These are phyloP conservation scores for Mycena albidolilacea DNA, from an alignment of 768 basidiomycete genomes.

Conservation along the genomic window DNA sequence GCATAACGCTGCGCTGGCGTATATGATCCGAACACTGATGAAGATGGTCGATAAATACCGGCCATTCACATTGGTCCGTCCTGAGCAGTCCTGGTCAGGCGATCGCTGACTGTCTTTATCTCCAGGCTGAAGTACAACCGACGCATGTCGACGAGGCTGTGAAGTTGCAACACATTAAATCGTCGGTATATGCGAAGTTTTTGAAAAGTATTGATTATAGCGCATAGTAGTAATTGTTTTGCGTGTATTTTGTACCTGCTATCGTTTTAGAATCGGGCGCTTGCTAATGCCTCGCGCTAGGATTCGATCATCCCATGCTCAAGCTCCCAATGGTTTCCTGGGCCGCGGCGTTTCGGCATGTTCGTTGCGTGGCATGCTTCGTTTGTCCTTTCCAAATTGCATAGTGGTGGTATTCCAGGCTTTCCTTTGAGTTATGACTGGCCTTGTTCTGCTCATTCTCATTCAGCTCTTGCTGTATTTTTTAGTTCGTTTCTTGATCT, in stretches of 20 bases:
- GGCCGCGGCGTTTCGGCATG: too few relatives aligned
- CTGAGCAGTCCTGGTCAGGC: background rate
- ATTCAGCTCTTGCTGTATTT: too few relatives aligned
- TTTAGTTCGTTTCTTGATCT: too few relatives aligned
- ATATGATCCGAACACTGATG: conserved; percentile 80
- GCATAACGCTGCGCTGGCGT: conserved; percentile 78
- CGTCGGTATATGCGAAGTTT: conserved; percentile 76
- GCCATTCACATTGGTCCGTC: conserved; percentile 70
- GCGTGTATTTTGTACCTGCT: conserved; percentile 33
- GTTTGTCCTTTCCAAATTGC: too few relatives aligned
- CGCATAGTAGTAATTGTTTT: conserved; percentile 41
- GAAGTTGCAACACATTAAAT: conserved; percentile 74
- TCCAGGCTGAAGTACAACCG: conserved; percentile 61
- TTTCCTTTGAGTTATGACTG: too few relatives aligned
- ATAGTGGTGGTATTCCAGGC: too few relatives aligned
- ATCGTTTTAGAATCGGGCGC: conserved; percentile 6
- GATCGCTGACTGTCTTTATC: conserved; percentile 15
- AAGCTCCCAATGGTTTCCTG: too few relatives aligned
- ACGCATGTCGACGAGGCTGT: conserved; percentile 69
- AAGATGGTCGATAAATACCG: conserved; percentile 70
- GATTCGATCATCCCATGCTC: background rate
- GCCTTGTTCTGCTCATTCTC: too few relatives aligned
- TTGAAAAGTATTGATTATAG: conserved; percentile 66
- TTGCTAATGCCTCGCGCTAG: background rate
- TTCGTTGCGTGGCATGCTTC: too few relatives aligned